Evolutionary conservation across 2,329 filamentous ascomycete species (phyloP), one percentile per base, ranked within the genome.

Genomic region (Stagonosporopsis chrysanthemi): DNA sequence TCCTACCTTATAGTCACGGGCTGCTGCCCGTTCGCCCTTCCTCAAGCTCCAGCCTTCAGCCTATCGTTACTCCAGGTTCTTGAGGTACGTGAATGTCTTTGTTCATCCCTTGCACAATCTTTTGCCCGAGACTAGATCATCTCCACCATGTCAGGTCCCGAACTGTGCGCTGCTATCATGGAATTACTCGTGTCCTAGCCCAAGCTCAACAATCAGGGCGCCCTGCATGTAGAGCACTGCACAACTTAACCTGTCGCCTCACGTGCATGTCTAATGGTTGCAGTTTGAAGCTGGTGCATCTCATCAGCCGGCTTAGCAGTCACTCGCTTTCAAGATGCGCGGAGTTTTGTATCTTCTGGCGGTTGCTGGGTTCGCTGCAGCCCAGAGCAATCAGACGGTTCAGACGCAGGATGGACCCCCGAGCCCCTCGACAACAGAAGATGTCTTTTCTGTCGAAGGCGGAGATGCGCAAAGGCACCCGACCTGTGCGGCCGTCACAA

Each of bases 241-340:
- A 49, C 55, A 47, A 24, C 55, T 46, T 39, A 36, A 38, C 56
- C 46, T 44, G 33, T 52, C 43, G 24, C 22, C 39, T 68, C 61
- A 70, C 66, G 63, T 70, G 65, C 46, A 47, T 49, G 43, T 52
- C 54, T 57, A 41, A 57, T 36, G 11, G 22, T 52, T 17, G 31
- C 44, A 57, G 48, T 40, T 22, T 28, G 31, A 44, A 26, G 48
- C 54, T 52, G 49, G 43, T 40, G 26, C 66, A 64, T 49, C 74
- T 63, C 54, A 65, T 70, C 60, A 63, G 58, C 62, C 58, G 59
- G 62, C 62, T 58, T 61, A 67, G 54, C 65, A 66, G 62, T 67
- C 70, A 52, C 49, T 71, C 68, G 60, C 67, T 74, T 51, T 47
- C 65, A 71, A 23, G 22, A 76, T 76, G 74, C 71, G 63, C 43